phyloP scores from a whole-genome alignment of 1,284 basidiomycete species.

The Testicularia cyperi region DNA sequence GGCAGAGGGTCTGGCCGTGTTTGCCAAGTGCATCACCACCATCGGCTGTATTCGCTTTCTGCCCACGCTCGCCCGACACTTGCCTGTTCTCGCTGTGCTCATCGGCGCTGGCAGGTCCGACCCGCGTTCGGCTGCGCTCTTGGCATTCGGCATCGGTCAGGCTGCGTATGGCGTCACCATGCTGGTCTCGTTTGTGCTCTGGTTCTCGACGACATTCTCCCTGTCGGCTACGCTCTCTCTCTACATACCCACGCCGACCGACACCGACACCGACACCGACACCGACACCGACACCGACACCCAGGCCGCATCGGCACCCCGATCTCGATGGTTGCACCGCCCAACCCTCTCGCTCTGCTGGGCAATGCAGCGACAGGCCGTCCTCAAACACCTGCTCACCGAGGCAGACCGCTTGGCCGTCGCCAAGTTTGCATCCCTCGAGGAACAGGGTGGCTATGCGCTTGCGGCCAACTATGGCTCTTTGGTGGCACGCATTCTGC shows the following conservation, averaged over 20 bases:
- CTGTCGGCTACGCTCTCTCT: constrained; percentile 76
- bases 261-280: neutral
- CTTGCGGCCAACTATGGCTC: constrained; percentile 58
- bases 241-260: constrained; percentile 52
- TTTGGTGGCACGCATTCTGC: constrained; percentile 52
- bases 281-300: neutral
- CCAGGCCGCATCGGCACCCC: neutral
- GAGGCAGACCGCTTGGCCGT: constrained; percentile 83
- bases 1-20: constrained; percentile 48
- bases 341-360: constrained; percentile 64
- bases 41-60: constrained; percentile 16
- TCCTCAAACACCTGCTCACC: constrained; percentile 90
- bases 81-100: neutral
- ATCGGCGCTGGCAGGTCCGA: neutral
- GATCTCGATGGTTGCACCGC: constrained; percentile 14
- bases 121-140: constrained; percentile 21
- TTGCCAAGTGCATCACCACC: constrained; percentile 41
- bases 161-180: constrained; percentile 38
- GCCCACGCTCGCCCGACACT: constrained; percentile 2
- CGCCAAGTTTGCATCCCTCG: constrained; percentile 43
- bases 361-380: constrained; percentile 80
- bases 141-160: constrained; percentile 53
- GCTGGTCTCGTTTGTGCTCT: constrained; percentile 15
- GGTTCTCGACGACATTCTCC: constrained; percentile 66
- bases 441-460: constrained; percentile 58